phyloP scores from a whole-genome alignment of 179 eudicot species.

The Carnegiea gigantea region DNA sequence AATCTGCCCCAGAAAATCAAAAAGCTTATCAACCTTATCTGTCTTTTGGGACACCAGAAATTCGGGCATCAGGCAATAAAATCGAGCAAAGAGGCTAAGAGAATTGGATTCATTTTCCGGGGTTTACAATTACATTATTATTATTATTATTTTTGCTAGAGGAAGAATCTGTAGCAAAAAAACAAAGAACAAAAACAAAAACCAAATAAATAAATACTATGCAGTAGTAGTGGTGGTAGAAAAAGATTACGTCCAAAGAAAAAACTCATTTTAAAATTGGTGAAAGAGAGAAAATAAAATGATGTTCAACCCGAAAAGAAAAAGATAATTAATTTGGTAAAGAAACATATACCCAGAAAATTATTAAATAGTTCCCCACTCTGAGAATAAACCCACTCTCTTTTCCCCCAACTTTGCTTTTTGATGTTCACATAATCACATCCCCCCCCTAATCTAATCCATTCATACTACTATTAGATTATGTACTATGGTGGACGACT shows the following conservation, averaged over 20 bases:
- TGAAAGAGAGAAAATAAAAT: not conserved
- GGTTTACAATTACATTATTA: constrained; percentile 19
- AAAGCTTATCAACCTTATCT: constrained; percentile 21
- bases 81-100: constrained; percentile 8
- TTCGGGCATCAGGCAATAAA: constrained; percentile 16
- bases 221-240: not conserved
- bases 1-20: constrained; percentile 19
- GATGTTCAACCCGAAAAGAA: constrained; percentile 5
- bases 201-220: constrained; percentile 6
- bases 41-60: constrained; percentile 7
- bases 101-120: constrained; percentile 18
- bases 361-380: not conserved
- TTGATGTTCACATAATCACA: constrained; percentile 13
- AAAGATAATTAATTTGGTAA: constrained; percentile 10
- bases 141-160: constrained; percentile 20
- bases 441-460: constrained; percentile 5
- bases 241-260: constrained; percentile 25
- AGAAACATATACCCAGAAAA: not conserved
- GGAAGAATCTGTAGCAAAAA: constrained; percentile 25
- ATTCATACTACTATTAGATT: constrained; percentile 14
- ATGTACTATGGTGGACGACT: constrained; percentile 26
- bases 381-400: not conserved
- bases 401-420: constrained; percentile 14
- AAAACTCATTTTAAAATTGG: constrained; percentile 15
- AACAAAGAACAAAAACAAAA: constrained; percentile 7